Conservation (phyloP, 495 filamentous ascomycete genomes). For the Talaromyces wortmannii region DNA sequence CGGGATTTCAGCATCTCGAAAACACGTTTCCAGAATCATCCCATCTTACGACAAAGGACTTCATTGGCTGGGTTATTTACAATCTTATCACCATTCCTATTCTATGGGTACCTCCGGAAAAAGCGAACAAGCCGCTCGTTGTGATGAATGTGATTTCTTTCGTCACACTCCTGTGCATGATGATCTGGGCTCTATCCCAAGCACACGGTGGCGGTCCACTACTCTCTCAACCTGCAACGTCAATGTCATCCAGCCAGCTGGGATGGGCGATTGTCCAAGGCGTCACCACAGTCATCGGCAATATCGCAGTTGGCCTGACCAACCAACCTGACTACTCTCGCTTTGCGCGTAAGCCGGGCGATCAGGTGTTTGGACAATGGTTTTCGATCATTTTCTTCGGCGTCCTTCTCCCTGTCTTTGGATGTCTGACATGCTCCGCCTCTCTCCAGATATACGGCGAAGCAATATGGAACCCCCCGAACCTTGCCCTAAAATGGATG, state of each 20-base stretch:
- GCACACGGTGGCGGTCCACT: slow-evolving; percentile 16
- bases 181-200: slow-evolving; percentile 20
- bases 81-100: slow-evolving; percentile 13
- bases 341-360: slow-evolving; percentile 17
- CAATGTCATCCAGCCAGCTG: slow-evolving; percentile 4
- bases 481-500: slow-evolving; percentile 23
- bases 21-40: slow-evolving; percentile 21
- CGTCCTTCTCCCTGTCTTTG: slow-evolving; percentile 23
- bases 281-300: slow-evolving; percentile 16
- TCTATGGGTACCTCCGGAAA: slow-evolving; percentile 19
- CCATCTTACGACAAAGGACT: slow-evolving; percentile 16
- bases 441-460: slow-evolving; percentile 24
- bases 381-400: slow-evolving; percentile 14
- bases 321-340: slow-evolving; percentile 19
- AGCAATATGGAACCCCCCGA: slow-evolving; percentile 31
- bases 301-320: slow-evolving; percentile 14
- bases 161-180: slow-evolving; percentile 16
- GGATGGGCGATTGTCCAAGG: slow-evolving; percentile 18
- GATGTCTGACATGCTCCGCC: slow-evolving; percentile 29
- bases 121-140: slow-evolving; percentile 14
- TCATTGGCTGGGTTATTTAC: slow-evolving; percentile 23
- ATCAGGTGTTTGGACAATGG: slow-evolving; percentile 17
- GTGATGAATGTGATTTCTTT: slow-evolving; percentile 10
- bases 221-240: slow-evolving; percentile 10
- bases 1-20: slow-evolving; percentile 16